Evolutionary conservation across 1,284 basidiomycete species (phyloP).

Genomic region (Pseudozyma hubeiensis): DNA sequence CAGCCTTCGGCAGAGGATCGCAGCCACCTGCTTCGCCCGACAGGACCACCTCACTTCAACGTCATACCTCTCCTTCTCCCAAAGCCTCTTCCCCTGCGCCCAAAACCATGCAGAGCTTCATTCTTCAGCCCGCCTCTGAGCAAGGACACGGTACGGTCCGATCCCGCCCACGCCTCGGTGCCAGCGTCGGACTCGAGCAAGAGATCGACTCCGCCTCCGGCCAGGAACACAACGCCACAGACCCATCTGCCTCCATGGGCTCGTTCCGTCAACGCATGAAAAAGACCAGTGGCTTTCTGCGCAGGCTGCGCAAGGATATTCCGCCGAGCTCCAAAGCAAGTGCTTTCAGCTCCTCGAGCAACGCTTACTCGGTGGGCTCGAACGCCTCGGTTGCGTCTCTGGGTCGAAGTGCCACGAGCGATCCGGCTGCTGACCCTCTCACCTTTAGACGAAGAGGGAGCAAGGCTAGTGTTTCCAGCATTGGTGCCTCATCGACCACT

Average conservation of each 20-base stretch:
- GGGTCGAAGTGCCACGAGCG: slow-evolving; percentile 11
- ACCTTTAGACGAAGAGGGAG: slow-evolving; percentile 25
- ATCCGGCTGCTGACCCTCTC: background rate
- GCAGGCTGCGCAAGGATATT: slow-evolving; percentile 42
- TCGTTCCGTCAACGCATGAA: slow-evolving; percentile 60
- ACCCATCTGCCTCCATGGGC: slow-evolving; percentile 16
- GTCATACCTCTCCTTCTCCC: slow-evolving; percentile 5
- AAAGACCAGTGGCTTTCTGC: slow-evolving; percentile 63
- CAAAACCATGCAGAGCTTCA: slow-evolving; percentile 12
- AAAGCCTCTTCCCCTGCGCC: slow-evolving; percentile 8
- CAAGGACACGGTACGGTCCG: slow-evolving; percentile 1
- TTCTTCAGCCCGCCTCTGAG: slow-evolving; percentile 9
- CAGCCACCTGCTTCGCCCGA: slow-evolving; percentile 36
- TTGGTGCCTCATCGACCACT: slow-evolving; percentile 16
- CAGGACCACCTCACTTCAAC: slow-evolving; percentile 39
- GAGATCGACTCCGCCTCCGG: slow-evolving; percentile 26
- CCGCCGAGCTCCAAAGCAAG: slow-evolving; percentile 4
- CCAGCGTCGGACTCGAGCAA: slow-evolving; percentile 44
- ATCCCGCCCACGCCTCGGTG: slow-evolving; percentile 20
- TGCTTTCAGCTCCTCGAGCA: slow-evolving; percentile 4
- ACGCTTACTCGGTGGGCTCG: slow-evolving; percentile 24
- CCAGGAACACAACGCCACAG: background rate
- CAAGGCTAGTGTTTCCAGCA: slow-evolving; percentile 27
- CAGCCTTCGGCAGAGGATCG: slow-evolving; percentile 1
- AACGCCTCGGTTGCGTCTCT: slow-evolving; percentile 33